Conservation (phyloP, 768 basidiomycete genomes). For the Vararia minispora region DNA sequence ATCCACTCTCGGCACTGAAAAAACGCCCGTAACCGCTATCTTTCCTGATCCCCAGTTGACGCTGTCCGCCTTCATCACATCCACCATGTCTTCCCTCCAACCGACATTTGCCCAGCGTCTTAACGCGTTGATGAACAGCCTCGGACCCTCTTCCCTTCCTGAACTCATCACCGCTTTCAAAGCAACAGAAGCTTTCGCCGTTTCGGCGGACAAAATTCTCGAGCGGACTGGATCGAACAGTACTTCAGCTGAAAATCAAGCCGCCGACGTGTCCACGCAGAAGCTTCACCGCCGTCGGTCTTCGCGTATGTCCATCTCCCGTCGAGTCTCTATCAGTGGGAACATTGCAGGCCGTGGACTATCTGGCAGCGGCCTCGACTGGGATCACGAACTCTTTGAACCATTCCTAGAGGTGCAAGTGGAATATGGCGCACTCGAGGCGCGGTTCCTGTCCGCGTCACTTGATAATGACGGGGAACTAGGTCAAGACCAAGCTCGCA, state of each 20-base stretch:
- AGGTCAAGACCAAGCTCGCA: slow-evolving; percentile 41
- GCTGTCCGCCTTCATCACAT: slow-evolving; percentile 73
- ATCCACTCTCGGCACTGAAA: slow-evolving; percentile 56
- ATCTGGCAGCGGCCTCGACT: slow-evolving; percentile 30
- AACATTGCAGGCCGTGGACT: slow-evolving; percentile 4
- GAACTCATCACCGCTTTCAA: slow-evolving; percentile 64
- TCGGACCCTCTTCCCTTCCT: slow-evolving; percentile 51
- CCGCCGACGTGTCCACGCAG: slow-evolving; percentile 1
- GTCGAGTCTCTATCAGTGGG: slow-evolving; percentile 18
- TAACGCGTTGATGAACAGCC: slow-evolving; percentile 50
- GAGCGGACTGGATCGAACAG: slow-evolving; percentile 47
- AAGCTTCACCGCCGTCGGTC: slow-evolving; percentile 8
- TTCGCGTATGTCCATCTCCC: slow-evolving; percentile 17
- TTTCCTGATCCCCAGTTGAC: slow-evolving; percentile 78
- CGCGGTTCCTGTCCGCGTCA: slow-evolving; percentile 49
- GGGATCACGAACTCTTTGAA: slow-evolving; percentile 90
- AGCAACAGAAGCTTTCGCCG: slow-evolving; percentile 76
- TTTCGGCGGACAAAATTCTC: slow-evolving; percentile 60
- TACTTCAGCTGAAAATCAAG: slow-evolving; percentile 19
- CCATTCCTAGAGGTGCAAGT: slow-evolving; percentile 88
- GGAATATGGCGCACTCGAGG: slow-evolving; percentile 74
- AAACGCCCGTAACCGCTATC: slow-evolving; percentile 64
- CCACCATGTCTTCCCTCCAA: slow-evolving; percentile 65
- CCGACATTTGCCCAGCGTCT: slow-evolving; percentile 80
- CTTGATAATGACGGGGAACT: slow-evolving; percentile 32